These are phyloP conservation scores for Nannochloropsis gaditana DNA, from an alignment of 108 stramenopile genomes.

Conservation along the genomic window DNA sequence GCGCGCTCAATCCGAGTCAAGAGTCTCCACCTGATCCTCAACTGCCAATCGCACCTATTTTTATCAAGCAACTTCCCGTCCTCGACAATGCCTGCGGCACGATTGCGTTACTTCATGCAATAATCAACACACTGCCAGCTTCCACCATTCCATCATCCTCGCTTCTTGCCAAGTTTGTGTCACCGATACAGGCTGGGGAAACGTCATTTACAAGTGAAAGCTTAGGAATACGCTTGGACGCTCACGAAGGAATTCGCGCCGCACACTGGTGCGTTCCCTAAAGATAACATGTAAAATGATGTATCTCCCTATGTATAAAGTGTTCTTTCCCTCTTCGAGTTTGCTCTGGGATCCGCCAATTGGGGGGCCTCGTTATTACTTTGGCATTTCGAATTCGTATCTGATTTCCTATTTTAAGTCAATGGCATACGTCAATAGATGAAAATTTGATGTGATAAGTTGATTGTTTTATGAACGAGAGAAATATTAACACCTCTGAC, in stretches of 20 bases:
- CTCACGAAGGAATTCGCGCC: neutral
- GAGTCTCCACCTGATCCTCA: neutral
- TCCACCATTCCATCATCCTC: neutral
- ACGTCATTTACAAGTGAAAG: neutral
- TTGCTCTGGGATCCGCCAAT: too few species aligned
- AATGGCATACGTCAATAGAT: too few species aligned
- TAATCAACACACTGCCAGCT: neutral
- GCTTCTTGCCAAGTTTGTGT: neutral
- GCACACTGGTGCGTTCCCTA: neutral
- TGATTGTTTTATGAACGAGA: too few species aligned
- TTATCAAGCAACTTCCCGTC: neutral
- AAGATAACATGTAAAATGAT: too few species aligned
- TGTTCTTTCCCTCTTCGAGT: too few species aligned
- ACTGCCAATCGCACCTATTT: neutral
- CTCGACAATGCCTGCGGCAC: conserved; percentile 14
- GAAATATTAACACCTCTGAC: too few species aligned
- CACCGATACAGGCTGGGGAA: neutral
- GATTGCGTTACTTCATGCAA: neutral
- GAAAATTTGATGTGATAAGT: too few species aligned
- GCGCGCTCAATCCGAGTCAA: neutral
- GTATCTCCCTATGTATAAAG: too few species aligned
- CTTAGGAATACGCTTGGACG: neutral
- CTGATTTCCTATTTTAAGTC: too few species aligned
- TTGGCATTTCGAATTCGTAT: too few species aligned
- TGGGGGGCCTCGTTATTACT: too few species aligned